Evolutionary conservation across 2,329 filamentous ascomycete species (phyloP).

Genomic region (Whalleya microplaca): DNA sequence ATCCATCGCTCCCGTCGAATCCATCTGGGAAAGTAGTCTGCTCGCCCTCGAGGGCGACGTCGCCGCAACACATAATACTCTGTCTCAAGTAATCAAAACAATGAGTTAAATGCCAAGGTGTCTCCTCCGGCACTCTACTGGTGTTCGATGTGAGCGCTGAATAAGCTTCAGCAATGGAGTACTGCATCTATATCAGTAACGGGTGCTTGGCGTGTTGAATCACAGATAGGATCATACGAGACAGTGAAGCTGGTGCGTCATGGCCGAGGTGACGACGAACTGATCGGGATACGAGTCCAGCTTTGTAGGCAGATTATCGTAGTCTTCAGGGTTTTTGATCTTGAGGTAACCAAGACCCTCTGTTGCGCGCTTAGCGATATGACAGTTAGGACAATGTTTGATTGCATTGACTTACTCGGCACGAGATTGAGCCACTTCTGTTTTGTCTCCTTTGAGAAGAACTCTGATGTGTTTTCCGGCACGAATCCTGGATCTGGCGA

Average conservation of each 20-base stretch:
- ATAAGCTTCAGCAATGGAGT: conserved; percentile 44
- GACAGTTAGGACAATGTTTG: not conserved
- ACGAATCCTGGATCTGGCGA: conserved; percentile 41
- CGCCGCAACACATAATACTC: conserved; percentile 36
- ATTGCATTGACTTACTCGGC: conserved; percentile 36
- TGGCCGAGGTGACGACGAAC: conserved; percentile 46
- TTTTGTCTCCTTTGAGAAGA: conserved; percentile 41
- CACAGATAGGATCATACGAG: conserved; percentile 32
- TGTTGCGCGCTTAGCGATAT: conserved; percentile 13
- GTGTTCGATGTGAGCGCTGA: conserved; percentile 37
- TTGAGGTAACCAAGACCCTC: conserved; percentile 46
- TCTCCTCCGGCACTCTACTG: conserved; percentile 35
- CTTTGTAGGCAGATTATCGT: conserved; percentile 43
- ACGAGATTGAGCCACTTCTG: conserved; percentile 45
- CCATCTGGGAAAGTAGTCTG: conserved; percentile 44
- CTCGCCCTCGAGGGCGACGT: conserved; percentile 39
- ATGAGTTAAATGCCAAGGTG: conserved; percentile 43
- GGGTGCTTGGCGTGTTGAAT: not conserved
- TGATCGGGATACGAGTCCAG: conserved; percentile 38
- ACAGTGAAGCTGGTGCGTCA: conserved; percentile 51
- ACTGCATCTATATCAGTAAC: conserved; percentile 18
- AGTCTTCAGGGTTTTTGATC: conserved; percentile 38
- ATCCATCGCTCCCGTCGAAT: conserved; percentile 45
- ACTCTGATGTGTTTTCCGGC: conserved; percentile 44
- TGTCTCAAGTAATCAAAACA: conserved; percentile 37